Evolutionary conservation across 2,329 filamentous ascomycete genomes (phyloP), one percentile per base, ranked within the genome.

Genomic region (Paracamarosporium sp.): DNA sequence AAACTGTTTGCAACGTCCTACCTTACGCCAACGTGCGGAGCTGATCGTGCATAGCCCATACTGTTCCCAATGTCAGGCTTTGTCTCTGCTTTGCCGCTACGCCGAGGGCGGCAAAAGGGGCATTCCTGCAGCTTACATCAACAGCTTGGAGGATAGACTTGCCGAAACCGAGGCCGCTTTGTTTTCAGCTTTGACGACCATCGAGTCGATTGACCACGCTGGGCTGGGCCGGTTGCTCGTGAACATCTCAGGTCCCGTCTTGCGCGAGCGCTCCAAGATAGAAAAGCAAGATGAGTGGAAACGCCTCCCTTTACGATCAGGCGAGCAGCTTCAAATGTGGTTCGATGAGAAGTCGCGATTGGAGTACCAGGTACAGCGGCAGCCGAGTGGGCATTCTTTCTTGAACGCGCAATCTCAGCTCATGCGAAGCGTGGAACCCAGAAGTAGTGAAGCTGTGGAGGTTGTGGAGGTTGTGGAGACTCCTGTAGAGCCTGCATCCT

Each of bases 41-140:
- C 40, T 53, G 57, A 40, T 53, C 24, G 13, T 25, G 6, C 30
- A 9, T 45, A 71, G 69, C 20, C 69, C 69, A n/a, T 54, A 54
- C 27, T 71, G 69, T 43, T 64, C 65, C 13, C 67, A 69, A 55
- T 71, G 68, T 31, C 59, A 59, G 15, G 35, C 51, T 22, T 45
- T 57, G 8, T 57, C 60, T 13, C 44, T 60, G 5, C 28, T 44
- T 9, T 71, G 68, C 36, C 65, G 60, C 15, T 71, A 71, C 35
- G 60, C 65, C 31, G 59, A 70, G 47, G 68, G 68, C 13, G 67
- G 68, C 2, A 70, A 68, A 41, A 56, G 68, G 53, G 68, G 68
- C 5, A 61, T 71, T 4, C 68, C 67, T 11, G 59, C 61, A 40
- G 67, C 65, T 24, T 71, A 70, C 46, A 71, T 71, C 40, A 62